A percentile compares a stretch with the other conserved stretches of the same genome.
phyloP scores from a whole-genome alignment of 495 filamentous ascomycete genomes.

The Penicillium bovifimosum region DNA sequence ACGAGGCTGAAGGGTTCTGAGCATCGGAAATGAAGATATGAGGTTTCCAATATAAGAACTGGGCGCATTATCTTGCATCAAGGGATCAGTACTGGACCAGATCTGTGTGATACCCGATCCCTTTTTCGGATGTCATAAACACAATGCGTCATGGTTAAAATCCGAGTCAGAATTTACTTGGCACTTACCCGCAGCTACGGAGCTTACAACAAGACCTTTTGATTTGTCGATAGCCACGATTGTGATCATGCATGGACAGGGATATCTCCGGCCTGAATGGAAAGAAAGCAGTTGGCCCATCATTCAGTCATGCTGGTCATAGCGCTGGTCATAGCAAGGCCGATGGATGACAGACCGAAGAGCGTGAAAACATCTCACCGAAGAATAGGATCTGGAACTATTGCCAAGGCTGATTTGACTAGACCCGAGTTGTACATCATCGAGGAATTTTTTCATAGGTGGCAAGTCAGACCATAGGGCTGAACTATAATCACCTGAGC shows the following conservation, averaged over 20 bases:
- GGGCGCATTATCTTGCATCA: neutral
- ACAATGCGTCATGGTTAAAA: neutral
- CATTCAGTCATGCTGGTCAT: neutral
- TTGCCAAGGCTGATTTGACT: neutral
- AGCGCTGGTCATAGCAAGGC: neutral
- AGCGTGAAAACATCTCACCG: neutral
- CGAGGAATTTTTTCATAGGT: too few species aligned
- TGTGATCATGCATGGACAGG: neutral
- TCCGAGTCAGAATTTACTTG: neutral
- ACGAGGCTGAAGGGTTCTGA: neutral
- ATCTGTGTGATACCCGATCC: neutral
- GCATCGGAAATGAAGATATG: neutral
- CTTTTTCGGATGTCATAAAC: neutral
- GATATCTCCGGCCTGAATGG: neutral
- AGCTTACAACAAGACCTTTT: neutral
- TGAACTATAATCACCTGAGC: neutral
- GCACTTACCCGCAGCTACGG: neutral
- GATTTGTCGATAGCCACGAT: neutral
- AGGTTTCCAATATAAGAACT: neutral
- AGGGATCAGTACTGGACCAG: neutral
- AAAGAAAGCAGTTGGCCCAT: neutral
- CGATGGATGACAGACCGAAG: neutral
- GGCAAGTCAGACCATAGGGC: neutral
- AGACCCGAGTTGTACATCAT: neutral
- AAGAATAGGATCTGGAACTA: neutral